Base-by-base conservation (phyloP, 148 eudicot species). In the Amaranthus cruentus region DNA sequence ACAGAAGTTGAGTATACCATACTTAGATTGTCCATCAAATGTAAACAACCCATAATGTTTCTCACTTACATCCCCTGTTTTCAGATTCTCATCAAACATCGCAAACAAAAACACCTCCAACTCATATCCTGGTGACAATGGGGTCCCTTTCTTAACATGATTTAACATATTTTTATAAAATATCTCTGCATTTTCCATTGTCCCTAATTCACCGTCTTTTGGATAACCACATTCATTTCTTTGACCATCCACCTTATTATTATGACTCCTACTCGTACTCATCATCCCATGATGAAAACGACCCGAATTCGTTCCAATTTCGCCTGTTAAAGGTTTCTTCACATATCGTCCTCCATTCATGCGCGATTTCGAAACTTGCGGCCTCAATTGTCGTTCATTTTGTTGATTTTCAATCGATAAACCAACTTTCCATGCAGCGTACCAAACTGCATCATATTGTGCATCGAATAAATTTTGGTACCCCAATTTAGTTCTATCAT, bases 71-170 rank as follows among this genome's bases (percentile, higher is more conserved):
- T 65, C 47, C 11, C 81, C 79, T 18, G 50, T 47, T 52, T 81
- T 85, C 7, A 4, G 46, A 43, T 83, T 62, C 75, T 85, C 88
- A 62, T 85, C 85, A 67, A 75, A 85, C 88, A 83, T 83, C 44
- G 85, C 85, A 56, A 80, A 85, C 57, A 85, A 57, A 65, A 81
- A 85, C 7, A 83, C 72, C 61, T 83, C 83, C 6, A 81, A 52
- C 5, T 80, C 64, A 47, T 43, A 57, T 8, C 83, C 81, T 2
- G 66, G 73, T 51, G 70, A 83, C 77, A 54, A 74, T 28, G 88
- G 84, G 7, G 81, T 81, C 57, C 86, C 88, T 7, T 67, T 14
- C 65, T 67, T 69, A 43, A 81, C 86, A 68, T 85, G 88, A 10
- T 59, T 66, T 9, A 85, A 72, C 81, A 85, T 72, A 43, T 85